Conservation (phyloP, 768 basidiomycete genomes). For the Cyathus striatus region DNA sequence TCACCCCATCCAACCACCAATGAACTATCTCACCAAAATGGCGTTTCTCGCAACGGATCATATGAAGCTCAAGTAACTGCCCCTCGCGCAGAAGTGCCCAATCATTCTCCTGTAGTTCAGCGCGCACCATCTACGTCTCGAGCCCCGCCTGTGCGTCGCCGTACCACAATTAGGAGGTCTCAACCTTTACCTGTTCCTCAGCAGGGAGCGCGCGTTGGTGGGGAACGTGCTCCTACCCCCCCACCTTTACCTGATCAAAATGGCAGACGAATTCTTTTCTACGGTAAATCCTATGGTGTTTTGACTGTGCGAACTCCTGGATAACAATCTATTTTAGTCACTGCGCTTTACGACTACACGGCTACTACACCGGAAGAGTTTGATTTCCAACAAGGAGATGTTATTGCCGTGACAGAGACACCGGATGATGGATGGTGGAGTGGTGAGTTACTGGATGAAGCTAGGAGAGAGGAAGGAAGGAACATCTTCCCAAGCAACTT, state of each 20-base stretch:
- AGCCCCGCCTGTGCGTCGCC: conserved; percentile 11
- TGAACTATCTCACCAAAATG: conserved; percentile 3
- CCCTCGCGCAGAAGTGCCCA: no score
- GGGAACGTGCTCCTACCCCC: conserved; percentile 19
- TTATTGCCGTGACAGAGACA: conserved; percentile 91
- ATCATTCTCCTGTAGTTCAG: no score
- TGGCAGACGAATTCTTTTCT: conserved; percentile 64
- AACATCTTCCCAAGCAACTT: conserved; percentile 89
- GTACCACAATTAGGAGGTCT: conserved; percentile 11
- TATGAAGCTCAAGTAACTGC: no score
- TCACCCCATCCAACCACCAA: background rate
- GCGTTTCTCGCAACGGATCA: conserved; percentile 2
- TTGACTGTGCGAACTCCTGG: conserved; percentile 4
- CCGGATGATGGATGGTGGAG: conserved; percentile 99
- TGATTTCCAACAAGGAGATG: conserved; percentile 93
- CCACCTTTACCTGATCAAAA: conserved; percentile 18
- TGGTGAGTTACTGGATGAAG: conserved; percentile 77
- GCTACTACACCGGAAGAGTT: conserved; percentile 91
- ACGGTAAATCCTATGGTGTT: conserved; percentile 50
- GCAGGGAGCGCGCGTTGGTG: conserved; percentile 9
- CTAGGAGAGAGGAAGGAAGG: conserved; percentile 60
- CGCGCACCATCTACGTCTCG: conserved; percentile 9
- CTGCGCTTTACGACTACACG: conserved; percentile 83
- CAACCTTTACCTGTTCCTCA: conserved; percentile 20
- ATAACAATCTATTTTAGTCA: conserved; percentile 58